Conservation (phyloP, 164 flowering plant genomes). For the Kingdonia uniflora region DNA sequence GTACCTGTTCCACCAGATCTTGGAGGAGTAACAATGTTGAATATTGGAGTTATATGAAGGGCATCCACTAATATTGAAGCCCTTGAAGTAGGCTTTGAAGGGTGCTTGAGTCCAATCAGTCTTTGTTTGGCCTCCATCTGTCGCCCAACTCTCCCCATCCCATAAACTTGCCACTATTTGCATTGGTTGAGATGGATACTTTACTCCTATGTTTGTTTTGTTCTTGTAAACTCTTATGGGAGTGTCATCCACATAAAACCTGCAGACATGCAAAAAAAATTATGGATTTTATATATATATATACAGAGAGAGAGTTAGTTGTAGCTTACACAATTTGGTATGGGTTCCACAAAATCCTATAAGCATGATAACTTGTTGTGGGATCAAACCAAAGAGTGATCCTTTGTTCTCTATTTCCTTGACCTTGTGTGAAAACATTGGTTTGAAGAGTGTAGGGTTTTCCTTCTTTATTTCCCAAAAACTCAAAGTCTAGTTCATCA, state of each 20-base stretch:
- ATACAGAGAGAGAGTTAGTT: too few species aligned
- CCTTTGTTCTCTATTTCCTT: neutral
- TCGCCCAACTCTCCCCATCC: constrained; percentile 1
- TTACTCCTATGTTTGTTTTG: neutral
- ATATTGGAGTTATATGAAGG: neutral
- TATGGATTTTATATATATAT: too few species aligned
- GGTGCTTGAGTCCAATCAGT: neutral
- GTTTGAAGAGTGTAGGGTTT: neutral
- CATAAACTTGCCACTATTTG: neutral
- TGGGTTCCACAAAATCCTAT: neutral
- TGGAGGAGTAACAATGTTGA: constrained; percentile 2
- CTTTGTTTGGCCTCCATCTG: neutral
- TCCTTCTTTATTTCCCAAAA: neutral
- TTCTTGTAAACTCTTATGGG: neutral
- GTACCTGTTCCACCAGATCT: constrained; percentile 43
- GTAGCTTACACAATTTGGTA: neutral
- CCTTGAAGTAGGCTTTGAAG: neutral
- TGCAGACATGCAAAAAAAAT: neutral
- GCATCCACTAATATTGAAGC: neutral
- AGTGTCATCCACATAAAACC: neutral
- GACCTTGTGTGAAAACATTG: neutral
- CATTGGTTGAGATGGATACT: neutral
- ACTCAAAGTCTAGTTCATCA: neutral
- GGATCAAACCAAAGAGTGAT: neutral
- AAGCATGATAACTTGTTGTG: neutral